Evolutionary conservation across 2,329 filamentous ascomycete species (phyloP).

Genomic region (Phialophora expanda): DNA sequence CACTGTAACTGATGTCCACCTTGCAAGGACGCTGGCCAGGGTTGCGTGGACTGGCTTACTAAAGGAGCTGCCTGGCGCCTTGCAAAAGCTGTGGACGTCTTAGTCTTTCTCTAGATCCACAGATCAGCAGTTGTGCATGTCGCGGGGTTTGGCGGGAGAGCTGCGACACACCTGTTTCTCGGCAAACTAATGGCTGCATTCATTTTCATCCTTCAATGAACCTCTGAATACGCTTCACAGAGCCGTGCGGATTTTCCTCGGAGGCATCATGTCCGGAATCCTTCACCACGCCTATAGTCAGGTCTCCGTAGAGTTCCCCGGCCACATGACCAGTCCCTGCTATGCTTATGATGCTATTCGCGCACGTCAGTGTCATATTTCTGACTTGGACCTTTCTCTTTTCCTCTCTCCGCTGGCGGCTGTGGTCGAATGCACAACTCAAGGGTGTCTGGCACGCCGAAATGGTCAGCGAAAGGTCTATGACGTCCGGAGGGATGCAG

Average conservation of each 20-base stretch:
- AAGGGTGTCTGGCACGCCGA: constrained; percentile 1
- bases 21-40: not conserved
- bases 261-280: constrained; percentile 47
- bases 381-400: not conserved
- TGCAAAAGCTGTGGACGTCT: not conserved
- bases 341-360: constrained; percentile 1
- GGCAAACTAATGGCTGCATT: not conserved
- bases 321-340: constrained; percentile 33
- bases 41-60: not conserved
- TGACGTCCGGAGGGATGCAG: not conserved
- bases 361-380: constrained; percentile 8
- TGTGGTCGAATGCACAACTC: constrained; percentile 2
- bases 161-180: not conserved
- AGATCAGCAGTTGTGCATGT: not conserved
- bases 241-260: constrained; percentile 49
- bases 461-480: not conserved
- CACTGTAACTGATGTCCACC: not conserved
- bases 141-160: not conserved
- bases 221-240: constrained; percentile 43
- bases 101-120: not conserved
- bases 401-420: not conserved
- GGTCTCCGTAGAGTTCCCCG: constrained; percentile 44
- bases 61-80: not conserved
- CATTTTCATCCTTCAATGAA: constrained; percentile 39
- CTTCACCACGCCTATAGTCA: constrained; percentile 39